phyloP scores from a whole-genome alignment of 192 early-diverging fungal genomes.

The Gonapodya prolifera region DNA sequence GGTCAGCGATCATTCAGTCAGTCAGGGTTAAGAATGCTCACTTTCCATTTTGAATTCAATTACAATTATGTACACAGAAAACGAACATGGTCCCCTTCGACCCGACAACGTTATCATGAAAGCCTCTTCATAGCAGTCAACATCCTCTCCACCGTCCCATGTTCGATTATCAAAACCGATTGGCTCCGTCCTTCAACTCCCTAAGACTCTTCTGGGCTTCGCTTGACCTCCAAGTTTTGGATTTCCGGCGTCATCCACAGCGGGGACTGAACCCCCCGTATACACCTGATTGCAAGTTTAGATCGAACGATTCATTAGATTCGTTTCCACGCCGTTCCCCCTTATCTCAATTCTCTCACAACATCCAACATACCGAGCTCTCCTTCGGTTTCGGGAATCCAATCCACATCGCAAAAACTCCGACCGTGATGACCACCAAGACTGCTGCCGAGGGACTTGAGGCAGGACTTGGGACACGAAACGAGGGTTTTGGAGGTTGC shows the following conservation, averaged over 20 bases:
- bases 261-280: background rate
- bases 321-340: background rate
- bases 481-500: background rate
- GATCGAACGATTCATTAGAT: background rate
- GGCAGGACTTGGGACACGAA: background rate
- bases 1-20: too few species aligned
- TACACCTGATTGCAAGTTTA: background rate
- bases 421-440: background rate
- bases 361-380: background rate
- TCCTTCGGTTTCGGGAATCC: background rate
- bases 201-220: background rate
- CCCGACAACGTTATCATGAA: too few species aligned
- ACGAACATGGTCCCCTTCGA: too few species aligned
- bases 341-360: background rate
- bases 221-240: background rate
- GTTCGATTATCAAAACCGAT: too few species aligned
- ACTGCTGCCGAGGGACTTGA: background rate
- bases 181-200: background rate
- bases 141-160: too few species aligned
- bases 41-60: too few species aligned
- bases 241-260: background rate
- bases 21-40: too few species aligned
- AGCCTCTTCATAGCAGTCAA: too few species aligned
- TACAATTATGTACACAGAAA: too few species aligned
- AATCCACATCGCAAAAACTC: background rate